These are phyloP conservation scores for Ophiostoma novo-ulmi DNA, from an alignment of 2,329 filamentous ascomycete genomes.

Conservation along the genomic window DNA sequence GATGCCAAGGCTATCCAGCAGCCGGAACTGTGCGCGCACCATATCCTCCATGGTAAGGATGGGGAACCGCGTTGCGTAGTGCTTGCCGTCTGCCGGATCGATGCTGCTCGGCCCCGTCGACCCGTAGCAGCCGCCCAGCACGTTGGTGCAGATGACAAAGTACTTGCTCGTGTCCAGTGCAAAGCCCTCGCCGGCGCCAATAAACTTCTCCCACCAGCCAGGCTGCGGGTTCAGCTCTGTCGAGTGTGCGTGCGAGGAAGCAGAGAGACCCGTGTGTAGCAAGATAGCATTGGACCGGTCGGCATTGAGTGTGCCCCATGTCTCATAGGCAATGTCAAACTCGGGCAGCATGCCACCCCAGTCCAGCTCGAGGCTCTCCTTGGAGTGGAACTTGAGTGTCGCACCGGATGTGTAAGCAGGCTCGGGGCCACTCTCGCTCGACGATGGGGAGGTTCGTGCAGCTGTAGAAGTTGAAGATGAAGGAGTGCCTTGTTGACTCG, in stretches of 20 bases:
- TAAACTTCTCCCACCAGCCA: constrained; percentile 99
- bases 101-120: constrained; percentile 85
- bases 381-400: constrained; percentile 71
- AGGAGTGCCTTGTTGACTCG: background rate
- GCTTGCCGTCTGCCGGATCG: constrained; percentile 80
- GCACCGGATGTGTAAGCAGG: constrained; percentile 88
- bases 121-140: constrained; percentile 91
- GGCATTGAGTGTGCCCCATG: constrained; percentile 77
- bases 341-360: constrained; percentile 90
- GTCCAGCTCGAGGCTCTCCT: constrained; percentile 73
- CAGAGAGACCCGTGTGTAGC: constrained; percentile 87
- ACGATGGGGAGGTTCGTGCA: background rate
- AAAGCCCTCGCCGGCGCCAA: constrained; percentile 64
- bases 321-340: constrained; percentile 88
- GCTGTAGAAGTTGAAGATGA: background rate
- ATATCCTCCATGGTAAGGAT: constrained; percentile 96
- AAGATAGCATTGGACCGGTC: constrained; percentile 85
- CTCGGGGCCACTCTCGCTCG: constrained; percentile 70
- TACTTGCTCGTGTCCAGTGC: constrained; percentile 88
- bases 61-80: constrained; percentile 90
- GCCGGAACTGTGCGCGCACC: constrained; percentile 89
- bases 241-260: constrained; percentile 94
- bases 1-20: constrained; percentile 75
- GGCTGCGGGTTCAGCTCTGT: constrained; percentile 80
- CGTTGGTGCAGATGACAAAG: constrained; percentile 93